Base-by-base conservation (phyloP, 495 filamentous ascomycete genomes). In the Tuber calosporum region DNA sequence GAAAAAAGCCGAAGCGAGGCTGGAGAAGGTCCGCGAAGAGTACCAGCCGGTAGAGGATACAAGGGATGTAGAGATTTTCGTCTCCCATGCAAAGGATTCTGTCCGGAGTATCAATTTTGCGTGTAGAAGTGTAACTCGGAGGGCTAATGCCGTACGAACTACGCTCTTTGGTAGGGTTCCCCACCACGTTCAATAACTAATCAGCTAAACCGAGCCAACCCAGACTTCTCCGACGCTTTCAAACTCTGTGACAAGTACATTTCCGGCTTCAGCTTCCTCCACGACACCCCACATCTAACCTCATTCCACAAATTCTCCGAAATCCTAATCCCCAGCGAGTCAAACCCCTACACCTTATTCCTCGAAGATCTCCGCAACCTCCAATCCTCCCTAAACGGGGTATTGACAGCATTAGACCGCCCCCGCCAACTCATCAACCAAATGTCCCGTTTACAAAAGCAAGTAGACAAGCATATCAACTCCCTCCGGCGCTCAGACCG, bases 11-110 rank as follows among this genome's bases (percentile, higher is more conserved):
- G 89, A 92, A 78, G 88, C 89, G 0, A 88, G 94, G 69, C 84
- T 86, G 22, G 96, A 99, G 81, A 93, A 89, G 34, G 89, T 99
- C 26, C 86, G 88, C 71, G 95, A 98, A 38, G 95, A 99, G 78
- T 90, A 90, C 78, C 87, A 90, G 40, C 93, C 96, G 0, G 83
- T 97, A 11, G 89, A 93, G 74, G 93, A 97, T 73, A 89, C 93
- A 68, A 87, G 88, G n/a, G 94, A 97, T 81, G 93, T 97, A 7
- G 95, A 97, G 79, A 89, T 93, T 79, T 98, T 98, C 82, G 88
- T 97, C 68, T 88, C 89, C 67, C 90, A 96, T 79, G 94, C 95
- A 3, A 87, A 93, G 74, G 93, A 97, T 67, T 92, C 92, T 80
- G 90, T 97, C 70, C 89, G 92, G 53, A 89, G 90, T 75, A 88